These are phyloP conservation scores for Heterobasidion irregulare DNA, from an alignment of 1,284 basidiomycete species.

Conservation along the genomic window DNA sequence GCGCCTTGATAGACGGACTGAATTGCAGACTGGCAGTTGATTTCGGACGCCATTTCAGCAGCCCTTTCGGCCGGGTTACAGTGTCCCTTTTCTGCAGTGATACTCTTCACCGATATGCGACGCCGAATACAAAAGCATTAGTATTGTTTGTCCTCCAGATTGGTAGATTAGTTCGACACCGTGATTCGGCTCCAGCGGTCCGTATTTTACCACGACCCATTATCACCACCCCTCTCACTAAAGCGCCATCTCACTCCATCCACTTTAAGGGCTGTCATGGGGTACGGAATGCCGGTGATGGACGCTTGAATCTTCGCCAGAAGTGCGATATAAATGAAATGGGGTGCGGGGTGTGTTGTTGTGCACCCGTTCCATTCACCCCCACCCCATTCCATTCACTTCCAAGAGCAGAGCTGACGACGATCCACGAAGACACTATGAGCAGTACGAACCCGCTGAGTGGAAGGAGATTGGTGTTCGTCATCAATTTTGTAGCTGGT, in stretches of 20 bases:
- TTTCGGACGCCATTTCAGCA: no score
- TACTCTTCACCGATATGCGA: neutral
- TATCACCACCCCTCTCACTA: no score
- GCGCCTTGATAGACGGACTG: no score
- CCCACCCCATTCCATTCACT: neutral
- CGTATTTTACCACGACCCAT: neutral
- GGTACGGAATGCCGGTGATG: neutral
- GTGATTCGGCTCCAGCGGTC: neutral
- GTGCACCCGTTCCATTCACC: neutral
- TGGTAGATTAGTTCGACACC: no score
- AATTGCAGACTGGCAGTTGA: no score
- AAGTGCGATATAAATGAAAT: neutral
- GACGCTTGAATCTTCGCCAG: neutral
- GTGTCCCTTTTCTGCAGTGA: neutral
- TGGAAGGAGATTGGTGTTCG: constrained; percentile 3
- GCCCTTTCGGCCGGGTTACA: neutral
- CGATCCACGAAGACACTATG: neutral
- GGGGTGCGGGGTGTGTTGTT: neutral
- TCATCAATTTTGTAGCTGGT: constrained; percentile 32
- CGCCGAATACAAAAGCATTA: no score
- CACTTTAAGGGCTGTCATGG: neutral
- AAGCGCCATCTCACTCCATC: no score
- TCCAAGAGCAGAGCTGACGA: neutral
- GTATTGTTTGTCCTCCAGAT: no score
- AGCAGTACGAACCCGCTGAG: neutral